These are phyloP conservation scores for Daldinia eschscholtzii DNA, from an alignment of 2,329 filamentous ascomycete species.

Conservation along the genomic window DNA sequence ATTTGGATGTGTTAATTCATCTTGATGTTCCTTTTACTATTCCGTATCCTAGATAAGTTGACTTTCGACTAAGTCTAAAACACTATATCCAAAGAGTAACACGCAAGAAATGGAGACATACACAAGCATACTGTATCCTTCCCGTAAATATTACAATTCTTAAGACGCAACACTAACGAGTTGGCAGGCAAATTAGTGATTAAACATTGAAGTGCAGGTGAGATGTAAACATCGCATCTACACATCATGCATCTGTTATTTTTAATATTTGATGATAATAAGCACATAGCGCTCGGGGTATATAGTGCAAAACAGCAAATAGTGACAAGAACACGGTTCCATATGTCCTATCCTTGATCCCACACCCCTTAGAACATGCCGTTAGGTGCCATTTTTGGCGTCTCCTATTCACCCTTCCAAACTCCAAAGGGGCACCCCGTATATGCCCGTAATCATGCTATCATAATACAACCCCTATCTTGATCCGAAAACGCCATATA, in stretches of 20 bases:
- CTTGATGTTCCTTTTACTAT: neutral
- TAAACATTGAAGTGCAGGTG: neutral
- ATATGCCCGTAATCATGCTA: conserved; percentile 1
- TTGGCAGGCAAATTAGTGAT: neutral
- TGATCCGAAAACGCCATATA: conserved; percentile 34
- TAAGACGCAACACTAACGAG: neutral
- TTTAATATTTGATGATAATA: neutral
- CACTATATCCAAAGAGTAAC: too few species aligned
- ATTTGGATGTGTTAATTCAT: neutral
- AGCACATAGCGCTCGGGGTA: conserved; percentile 28
- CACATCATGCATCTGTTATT: neutral
- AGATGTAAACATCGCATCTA: conserved; percentile 8
- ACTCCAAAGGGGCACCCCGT: conserved; percentile 25
- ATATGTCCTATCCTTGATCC: conserved; percentile 8
- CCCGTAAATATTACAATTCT: neutral
- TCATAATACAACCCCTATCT: conserved; percentile 13
- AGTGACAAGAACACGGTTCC: conserved; percentile 6
- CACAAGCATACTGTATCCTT: neutral
- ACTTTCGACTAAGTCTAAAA: too few species aligned
- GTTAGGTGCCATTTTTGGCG: conserved; percentile 20
- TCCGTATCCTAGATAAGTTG: too few species aligned
- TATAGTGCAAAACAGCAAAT: conserved; percentile 24
- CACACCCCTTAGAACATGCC: conserved; percentile 3
- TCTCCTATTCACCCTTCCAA: conserved; percentile 24
- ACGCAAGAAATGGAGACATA: too few species aligned